These are phyloP conservation scores for Malus domestica DNA, from an alignment of 306 rosid genomes.

Conservation along the genomic window DNA sequence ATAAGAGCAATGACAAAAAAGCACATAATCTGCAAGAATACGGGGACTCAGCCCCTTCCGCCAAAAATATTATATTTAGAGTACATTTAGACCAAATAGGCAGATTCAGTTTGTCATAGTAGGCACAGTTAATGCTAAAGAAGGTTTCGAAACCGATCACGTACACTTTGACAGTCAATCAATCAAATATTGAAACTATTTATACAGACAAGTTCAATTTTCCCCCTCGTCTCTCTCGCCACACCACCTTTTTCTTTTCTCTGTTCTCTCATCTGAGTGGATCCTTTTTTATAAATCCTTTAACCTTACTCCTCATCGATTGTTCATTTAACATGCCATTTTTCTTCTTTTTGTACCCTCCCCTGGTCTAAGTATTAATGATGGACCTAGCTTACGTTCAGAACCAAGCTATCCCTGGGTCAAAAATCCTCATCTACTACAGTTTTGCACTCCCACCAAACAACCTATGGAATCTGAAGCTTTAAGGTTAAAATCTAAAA, in stretches of 20 bases:
- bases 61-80: not conserved
- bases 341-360: not conserved
- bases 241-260: not conserved
- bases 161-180: not conserved
- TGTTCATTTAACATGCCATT: not conserved
- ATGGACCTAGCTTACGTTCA: not conserved
- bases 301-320: not conserved
- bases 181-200: not conserved
- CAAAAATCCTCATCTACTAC: not conserved
- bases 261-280: not conserved
- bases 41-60: not conserved
- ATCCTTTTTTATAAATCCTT: not conserved
- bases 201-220: not conserved
- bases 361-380: not conserved
- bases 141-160: not conserved
- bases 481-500: not conserved
- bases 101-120: not conserved
- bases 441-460: not conserved
- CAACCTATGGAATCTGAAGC: not conserved
- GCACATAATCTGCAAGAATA: not conserved
- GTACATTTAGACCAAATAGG: not conserved
- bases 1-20: conserved; percentile 1
- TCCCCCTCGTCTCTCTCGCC: not conserved
- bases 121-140: not conserved
- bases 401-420: not conserved